Evolutionary conservation across 176 grass and related monocot species (phyloP).

Genomic region (Dactylis glomerata): DNA sequence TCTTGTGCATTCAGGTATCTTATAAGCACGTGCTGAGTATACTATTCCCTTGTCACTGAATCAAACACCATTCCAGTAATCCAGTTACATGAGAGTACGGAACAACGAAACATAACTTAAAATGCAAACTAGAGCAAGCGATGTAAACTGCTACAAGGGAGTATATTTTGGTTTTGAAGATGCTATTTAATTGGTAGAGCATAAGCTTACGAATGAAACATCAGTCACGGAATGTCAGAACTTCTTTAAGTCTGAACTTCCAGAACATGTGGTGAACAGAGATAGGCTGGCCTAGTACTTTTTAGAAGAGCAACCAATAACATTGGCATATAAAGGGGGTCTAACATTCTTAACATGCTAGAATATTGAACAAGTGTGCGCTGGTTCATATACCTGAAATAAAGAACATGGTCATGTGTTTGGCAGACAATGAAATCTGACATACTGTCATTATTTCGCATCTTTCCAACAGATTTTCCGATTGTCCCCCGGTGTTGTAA

Average conservation of each 20-base stretch:
- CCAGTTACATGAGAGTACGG: conserved; percentile 13
- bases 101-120: background rate
- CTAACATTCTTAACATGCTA: background rate
- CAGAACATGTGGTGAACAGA: background rate
- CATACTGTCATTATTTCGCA: conserved; percentile 81
- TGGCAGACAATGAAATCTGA: conserved; percentile 97
- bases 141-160: background rate
- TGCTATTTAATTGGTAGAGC: background rate
- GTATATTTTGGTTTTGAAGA: background rate
- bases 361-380: background rate
- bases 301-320: conserved; percentile 2
- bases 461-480: conserved; percentile 98
- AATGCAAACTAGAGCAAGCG: background rate
- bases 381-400: conserved; percentile 74
- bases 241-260: background rate
- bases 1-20: conserved; percentile 92
- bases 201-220: background rate
- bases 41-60: conserved; percentile 93
- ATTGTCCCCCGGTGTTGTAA: conserved; percentile 87
- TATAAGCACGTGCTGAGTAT: conserved; percentile 89
- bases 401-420: conserved; percentile 85
- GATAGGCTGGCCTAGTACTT: background rate
- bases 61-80: conserved; percentile 26
- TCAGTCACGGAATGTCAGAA: background rate
- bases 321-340: background rate